phyloP scores from a whole-genome alignment of 164 flowering plant species.

The Taxillus chinensis region DNA sequence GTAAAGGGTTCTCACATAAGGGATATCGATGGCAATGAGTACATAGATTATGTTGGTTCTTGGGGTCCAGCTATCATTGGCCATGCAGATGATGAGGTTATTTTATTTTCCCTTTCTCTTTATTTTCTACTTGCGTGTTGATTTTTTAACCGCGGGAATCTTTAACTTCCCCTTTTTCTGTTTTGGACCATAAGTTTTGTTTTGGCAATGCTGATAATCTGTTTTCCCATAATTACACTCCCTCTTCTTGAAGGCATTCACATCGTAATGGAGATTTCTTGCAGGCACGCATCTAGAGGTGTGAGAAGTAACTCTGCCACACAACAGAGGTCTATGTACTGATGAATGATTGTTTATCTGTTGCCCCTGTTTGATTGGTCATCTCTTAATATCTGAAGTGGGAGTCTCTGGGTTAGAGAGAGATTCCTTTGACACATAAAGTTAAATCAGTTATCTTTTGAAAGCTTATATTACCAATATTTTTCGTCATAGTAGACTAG shows the following conservation, averaged over 20 bases:
- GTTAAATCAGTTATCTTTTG: not conserved
- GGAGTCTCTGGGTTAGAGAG: not conserved
- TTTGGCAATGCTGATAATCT: too few relatives aligned
- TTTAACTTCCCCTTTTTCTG: not conserved
- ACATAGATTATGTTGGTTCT: slow-evolving; percentile 95
- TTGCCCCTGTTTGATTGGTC: not conserved
- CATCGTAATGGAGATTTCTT: too few relatives aligned
- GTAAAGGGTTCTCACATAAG: slow-evolving; percentile 87
- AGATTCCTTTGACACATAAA: not conserved
- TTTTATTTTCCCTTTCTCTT: slow-evolving; percentile 18
- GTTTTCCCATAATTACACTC: too few relatives aligned
- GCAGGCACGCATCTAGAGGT: too few relatives aligned
- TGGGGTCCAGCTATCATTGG: slow-evolving; percentile 99
- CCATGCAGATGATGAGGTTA: slow-evolving; percentile 95
- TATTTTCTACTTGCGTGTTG: not conserved
- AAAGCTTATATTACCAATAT: not conserved
- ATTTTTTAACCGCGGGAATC: too few relatives aligned
- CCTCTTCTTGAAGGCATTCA: too few relatives aligned
- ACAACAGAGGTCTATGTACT: too few relatives aligned
- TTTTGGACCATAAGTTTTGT: not conserved
- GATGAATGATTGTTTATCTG: too few relatives aligned
- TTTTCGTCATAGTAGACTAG: not conserved
- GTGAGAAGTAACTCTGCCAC: too few relatives aligned
- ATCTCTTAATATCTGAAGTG: not conserved
- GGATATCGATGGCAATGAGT: slow-evolving; percentile 95